Evolutionary conservation across 768 basidiomycete genomes (phyloP).

Genomic region (Russula griseocarnosa): DNA sequence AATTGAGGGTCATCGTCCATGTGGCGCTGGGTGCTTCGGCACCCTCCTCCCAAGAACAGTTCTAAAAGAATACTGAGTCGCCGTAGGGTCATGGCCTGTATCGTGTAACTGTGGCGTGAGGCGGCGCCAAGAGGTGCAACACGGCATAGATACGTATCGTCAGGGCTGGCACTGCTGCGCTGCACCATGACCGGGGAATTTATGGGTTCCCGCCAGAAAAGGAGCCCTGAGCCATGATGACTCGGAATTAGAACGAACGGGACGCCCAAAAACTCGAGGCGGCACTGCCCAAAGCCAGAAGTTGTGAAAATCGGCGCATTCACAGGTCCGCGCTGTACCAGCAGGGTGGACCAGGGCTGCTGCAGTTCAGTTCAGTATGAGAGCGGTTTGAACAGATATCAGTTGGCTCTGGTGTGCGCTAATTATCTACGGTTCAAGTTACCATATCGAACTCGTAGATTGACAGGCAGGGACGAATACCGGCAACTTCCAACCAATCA

Average conservation of each 20-base stretch:
- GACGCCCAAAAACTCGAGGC: neutral
- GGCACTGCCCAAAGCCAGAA: neutral
- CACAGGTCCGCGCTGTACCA: neutral
- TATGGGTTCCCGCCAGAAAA: neutral
- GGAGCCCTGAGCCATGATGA: no score
- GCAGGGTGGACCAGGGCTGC: neutral
- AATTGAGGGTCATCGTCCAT: neutral
- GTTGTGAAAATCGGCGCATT: neutral
- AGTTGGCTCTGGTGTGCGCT: neutral
- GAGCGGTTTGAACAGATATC: neutral
- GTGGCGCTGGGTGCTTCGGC: neutral
- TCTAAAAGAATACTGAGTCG: neutral
- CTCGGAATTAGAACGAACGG: neutral
- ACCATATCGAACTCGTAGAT: neutral
- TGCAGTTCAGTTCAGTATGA: neutral
- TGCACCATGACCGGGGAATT: neutral
- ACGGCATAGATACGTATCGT: neutral
- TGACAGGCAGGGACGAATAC: neutral
- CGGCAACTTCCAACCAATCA: neutral
- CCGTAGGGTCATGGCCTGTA: neutral
- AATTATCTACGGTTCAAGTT: neutral
- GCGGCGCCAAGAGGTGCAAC: no score
- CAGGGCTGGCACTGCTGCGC: neutral
- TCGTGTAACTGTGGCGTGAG: neutral
- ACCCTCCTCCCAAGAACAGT: neutral